Evolutionary conservation across 106 monocot species (phyloP).

Genomic region (Iris macrosiphon): DNA sequence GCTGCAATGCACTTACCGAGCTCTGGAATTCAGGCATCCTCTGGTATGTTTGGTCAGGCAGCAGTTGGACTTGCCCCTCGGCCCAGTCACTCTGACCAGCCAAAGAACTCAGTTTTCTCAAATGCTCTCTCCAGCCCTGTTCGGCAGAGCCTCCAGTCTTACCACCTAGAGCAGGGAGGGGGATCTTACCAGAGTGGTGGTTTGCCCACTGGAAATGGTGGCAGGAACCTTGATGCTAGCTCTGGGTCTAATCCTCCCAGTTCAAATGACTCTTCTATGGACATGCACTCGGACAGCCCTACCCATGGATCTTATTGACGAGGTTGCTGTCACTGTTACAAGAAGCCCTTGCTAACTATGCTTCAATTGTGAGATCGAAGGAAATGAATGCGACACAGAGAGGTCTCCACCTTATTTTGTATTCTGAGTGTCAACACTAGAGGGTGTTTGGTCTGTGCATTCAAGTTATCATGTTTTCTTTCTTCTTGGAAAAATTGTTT

Average conservation of each 20-base stretch:
- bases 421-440: no score
- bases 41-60: conserved; percentile 8
- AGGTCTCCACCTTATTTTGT: no score
- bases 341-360: no score
- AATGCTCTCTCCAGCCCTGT: conserved; percentile 53
- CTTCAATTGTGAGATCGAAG: no score
- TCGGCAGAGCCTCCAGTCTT: conserved; percentile 35
- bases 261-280: conserved; percentile 47
- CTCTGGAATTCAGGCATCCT: conserved; percentile 14
- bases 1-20: conserved; percentile 12
- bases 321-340: no score
- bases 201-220: conserved; percentile 7
- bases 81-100: conserved; percentile 20
- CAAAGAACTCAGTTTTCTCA: conserved; percentile 48
- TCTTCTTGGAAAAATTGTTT: no score
- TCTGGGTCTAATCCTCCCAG: conserved; percentile 8
- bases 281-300: conserved; percentile 32
- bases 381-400: no score
- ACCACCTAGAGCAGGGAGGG: conserved; percentile 29
- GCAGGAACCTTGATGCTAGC: conserved; percentile 17
- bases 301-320: conserved; percentile 10
- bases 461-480: no score
- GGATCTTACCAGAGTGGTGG: conserved; percentile 12
- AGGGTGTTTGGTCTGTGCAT: no score
- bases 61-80: conserved; percentile 18